Evolutionary conservation across 2,329 filamentous ascomycete species (phyloP).

Genomic region (Tolypocladium tundrense): DNA sequence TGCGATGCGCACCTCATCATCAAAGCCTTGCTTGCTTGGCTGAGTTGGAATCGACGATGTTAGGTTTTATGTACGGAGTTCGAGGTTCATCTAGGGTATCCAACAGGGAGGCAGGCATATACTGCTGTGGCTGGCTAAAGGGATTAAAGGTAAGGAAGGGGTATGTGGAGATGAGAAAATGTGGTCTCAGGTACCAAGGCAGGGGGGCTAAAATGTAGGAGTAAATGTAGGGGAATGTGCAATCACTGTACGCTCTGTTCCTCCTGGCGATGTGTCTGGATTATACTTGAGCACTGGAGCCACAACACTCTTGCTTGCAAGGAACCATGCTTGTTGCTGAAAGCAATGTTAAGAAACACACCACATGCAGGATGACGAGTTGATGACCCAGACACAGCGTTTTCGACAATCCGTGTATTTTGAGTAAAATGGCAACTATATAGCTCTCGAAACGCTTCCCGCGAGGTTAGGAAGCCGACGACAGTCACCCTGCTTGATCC

Average conservation of each 20-base stretch:
- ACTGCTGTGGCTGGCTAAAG: background rate
- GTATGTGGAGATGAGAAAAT: background rate
- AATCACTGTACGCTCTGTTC: background rate
- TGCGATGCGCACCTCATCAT: background rate
- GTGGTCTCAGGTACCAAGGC: background rate
- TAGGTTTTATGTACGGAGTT: background rate
- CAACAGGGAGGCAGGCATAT: background rate
- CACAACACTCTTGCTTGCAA: background rate
- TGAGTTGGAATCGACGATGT: background rate
- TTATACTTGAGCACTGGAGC: background rate
- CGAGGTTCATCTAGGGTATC: background rate
- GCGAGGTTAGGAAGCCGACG: conserved; percentile 34
- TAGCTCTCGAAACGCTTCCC: conserved; percentile 16
- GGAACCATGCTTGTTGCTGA: background rate
- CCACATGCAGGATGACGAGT: background rate
- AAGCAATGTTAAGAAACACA: background rate
- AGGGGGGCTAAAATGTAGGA: background rate
- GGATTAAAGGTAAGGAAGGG: background rate
- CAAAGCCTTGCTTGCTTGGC: background rate
- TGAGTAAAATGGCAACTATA: background rate
- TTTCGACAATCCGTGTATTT: conserved; percentile 6
- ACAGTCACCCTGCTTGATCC: conserved; percentile 54
- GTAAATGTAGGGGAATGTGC: background rate
- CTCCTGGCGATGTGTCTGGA: background rate
- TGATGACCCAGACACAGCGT: background rate